phyloP scores from a whole-genome alignment of 345 rosid genomes.

The Arabis hirsuta region DNA sequence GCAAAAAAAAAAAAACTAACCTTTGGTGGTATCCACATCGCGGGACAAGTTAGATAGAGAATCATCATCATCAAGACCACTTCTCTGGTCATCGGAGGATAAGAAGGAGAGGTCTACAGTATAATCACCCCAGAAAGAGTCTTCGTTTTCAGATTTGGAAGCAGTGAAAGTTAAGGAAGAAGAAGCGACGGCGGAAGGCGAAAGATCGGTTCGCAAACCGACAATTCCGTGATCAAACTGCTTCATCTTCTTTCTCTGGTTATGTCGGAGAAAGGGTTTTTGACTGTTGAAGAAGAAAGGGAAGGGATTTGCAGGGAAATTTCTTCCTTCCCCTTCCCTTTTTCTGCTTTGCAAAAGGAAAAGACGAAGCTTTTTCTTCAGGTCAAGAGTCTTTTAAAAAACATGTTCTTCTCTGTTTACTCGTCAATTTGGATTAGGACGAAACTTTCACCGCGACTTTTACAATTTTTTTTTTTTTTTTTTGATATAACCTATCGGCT shows the following conservation, averaged over 20 bases:
- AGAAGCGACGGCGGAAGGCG: conserved; percentile 15
- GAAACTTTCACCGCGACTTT: not conserved
- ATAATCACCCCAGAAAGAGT: conserved; percentile 38
- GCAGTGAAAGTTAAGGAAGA: conserved; percentile 20
- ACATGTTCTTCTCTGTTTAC: conserved; percentile 34
- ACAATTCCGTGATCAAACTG: conserved; percentile 24
- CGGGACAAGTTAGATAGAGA: conserved; percentile 39
- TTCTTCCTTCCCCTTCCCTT: conserved; percentile 37
- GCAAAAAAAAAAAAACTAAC: not conserved
- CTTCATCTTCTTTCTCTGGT: conserved; percentile 25
- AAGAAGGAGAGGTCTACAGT: conserved; percentile 44
- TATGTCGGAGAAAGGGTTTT: conserved; percentile 8
- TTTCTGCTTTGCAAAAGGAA: not conserved
- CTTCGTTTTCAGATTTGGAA: conserved; percentile 41
- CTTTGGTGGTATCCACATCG: conserved; percentile 34
- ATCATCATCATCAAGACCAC: conserved; percentile 31
- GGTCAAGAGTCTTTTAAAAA: conserved; percentile 32
- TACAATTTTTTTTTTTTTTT: no score
- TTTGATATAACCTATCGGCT: no score
- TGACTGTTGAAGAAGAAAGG: not conserved
- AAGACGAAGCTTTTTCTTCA: conserved; percentile 21
- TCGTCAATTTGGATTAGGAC: conserved; percentile 37
- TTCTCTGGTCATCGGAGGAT: conserved; percentile 43
- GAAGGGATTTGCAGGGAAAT: conserved; percentile 32
- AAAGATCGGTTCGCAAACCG: conserved; percentile 39